Percentiles rank a stretch among this genome's conserved stretches.
Conservation (phyloP, 345 rosid species). For the Draba incana region DNA sequence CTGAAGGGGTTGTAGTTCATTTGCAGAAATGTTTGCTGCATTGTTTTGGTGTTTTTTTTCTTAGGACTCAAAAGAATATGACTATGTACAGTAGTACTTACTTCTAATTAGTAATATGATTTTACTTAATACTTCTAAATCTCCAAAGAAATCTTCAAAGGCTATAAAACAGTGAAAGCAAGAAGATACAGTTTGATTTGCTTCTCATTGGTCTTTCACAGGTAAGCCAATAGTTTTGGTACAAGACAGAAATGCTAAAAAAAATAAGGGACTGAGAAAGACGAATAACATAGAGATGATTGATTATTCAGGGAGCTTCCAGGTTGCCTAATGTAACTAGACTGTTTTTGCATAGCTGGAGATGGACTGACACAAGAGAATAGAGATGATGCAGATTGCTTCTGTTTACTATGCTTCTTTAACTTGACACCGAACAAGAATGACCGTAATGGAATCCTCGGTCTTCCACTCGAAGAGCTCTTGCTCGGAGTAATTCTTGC, state of each 20-base stretch:
- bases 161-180: constrained; percentile 15
- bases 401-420: constrained; percentile 56
- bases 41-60: constrained; percentile 25
- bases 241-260: constrained; percentile 10
- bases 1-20: constrained; percentile 27
- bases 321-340: constrained; percentile 38
- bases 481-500: constrained; percentile 34
- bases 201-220: constrained; percentile 16
- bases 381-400: constrained; percentile 48
- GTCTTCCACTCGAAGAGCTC: constrained; percentile 32
- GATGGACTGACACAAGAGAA: constrained; percentile 66
- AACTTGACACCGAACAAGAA: constrained; percentile 89
- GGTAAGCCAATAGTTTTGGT: constrained; percentile 6
- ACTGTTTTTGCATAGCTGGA: constrained; percentile 57
- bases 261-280: constrained; percentile 14
- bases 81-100: constrained; percentile 42
- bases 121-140: constrained; percentile 18
- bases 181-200: constrained; percentile 16
- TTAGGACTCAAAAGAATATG: constrained; percentile 32
- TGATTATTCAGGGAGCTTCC: constrained; percentile 35
- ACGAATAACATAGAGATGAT: constrained; percentile 10
- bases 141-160: neutral
- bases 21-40: constrained; percentile 4
- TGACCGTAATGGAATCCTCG: constrained; percentile 74
- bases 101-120: constrained; percentile 26